Base-by-base conservation (phyloP, 2,329 filamentous ascomycete genomes). In the Alternaria consortialis region DNA sequence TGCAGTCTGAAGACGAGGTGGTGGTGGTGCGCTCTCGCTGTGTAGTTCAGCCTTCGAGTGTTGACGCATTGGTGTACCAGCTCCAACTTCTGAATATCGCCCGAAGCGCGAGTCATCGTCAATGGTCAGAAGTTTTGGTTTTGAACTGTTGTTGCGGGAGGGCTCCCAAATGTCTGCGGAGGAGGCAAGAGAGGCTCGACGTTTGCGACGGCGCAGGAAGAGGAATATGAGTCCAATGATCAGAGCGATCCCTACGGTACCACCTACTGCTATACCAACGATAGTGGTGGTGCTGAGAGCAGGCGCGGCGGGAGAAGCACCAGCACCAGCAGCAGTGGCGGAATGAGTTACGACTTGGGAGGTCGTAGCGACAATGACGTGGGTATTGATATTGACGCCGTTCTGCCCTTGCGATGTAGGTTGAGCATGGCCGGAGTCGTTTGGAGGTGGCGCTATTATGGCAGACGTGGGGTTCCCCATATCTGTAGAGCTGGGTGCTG, bases 211-310 rank as follows among this genome's bases (percentile, higher is more conserved):
- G 11, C 60, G 62, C 8, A 66, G 32, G 25, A 70, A 37, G 52
- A 66, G 42, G n/a, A 69, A 48, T 1, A 47, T 37, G 12, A 37
- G 56, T 32, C 64, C 54, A 25, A 65, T 32, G 13, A 63, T 34
- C 15, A 68, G 39, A 11, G 62, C 44, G 2, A 69, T 37, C 9
- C 66, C 44, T 1, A 47, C 44, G 4, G 58, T 52, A 40, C 68
- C 56, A 43, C 66, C 70, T 3, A 66, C 58, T 27, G 66, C 65
- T 58, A 60, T 60, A 1, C 67, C 72, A 3, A 63, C 63, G 4
- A 73, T 69, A 3, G 62, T 60, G 8, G 65, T 43, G 3, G 62
- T 61, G 12, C 59, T 56, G 9, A 65, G 23, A 9, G 40, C 8
- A 17, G 43, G 34, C 1, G 1, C 36, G 17, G 43, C 2, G 15